phyloP scores from a whole-genome alignment of 345 rosid genomes.

The Rhizophora mangle region DNA sequence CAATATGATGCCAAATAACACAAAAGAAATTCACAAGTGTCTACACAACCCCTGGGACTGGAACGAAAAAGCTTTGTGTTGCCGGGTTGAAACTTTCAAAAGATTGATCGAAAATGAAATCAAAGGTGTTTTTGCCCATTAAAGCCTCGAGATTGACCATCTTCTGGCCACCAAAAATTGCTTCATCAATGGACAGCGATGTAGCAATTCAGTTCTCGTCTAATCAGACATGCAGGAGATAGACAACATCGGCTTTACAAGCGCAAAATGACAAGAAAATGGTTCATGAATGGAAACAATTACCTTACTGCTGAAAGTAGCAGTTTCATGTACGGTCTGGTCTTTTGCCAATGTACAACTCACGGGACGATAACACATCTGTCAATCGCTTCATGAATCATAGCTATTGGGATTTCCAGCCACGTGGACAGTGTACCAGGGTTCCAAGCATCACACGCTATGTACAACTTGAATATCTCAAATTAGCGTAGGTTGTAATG shows the following conservation, averaged over 20 bases:
- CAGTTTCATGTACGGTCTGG: background rate
- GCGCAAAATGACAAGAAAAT: background rate
- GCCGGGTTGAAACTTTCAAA: conserved; percentile 13
- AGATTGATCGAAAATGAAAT: conserved; percentile 30
- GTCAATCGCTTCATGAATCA: background rate
- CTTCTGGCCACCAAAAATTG: conserved; percentile 9
- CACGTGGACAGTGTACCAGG: background rate
- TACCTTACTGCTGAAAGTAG: conserved; percentile 7
- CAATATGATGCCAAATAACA: background rate
- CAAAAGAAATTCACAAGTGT: background rate
- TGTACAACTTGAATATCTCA: too few relatives aligned
- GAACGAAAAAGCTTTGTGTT: background rate
- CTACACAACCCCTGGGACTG: background rate
- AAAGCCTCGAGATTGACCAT: conserved; percentile 15
- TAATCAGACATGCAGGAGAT: conserved; percentile 26
- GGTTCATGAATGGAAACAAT: conserved; percentile 9
- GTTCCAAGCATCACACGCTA: too few relatives aligned
- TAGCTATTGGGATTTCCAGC: background rate
- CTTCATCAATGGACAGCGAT: conserved; percentile 24
- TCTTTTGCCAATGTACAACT: conserved; percentile 5
- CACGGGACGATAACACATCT: conserved; percentile 1
- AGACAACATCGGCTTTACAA: conserved; percentile 18
- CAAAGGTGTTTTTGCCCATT: background rate
- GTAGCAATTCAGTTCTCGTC: conserved; percentile 22
- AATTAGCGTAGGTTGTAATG: too few relatives aligned